Base-by-base conservation (phyloP, 805 yeast genomes). In the Debaryomyces prosopidis region DNA sequence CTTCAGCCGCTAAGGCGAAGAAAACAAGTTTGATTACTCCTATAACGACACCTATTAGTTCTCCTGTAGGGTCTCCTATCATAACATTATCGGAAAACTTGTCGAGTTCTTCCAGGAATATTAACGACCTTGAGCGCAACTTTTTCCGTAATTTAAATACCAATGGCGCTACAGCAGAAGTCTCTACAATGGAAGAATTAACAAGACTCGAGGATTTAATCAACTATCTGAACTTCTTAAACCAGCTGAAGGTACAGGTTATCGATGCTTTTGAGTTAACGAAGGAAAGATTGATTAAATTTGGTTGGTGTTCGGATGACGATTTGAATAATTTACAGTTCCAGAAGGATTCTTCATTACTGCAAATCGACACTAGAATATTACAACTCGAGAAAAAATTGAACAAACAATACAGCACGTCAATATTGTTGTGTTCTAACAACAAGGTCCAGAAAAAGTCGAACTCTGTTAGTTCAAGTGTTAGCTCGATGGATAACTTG, bases 231-330 rank as follows among this genome's bases (percentile, higher is more conserved):
- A 47, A 52, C 11, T 71, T 62, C 48, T 57, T 71, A 44, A 57
- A 51, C 18, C 57, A 62, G 44, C 73, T 69, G 51, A 69, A 68
- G 48, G 55, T 53, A 37, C 56, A 66, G 5, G 62, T 69, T 9
- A 56, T 51, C 30, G 65, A 65, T 12, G 71, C 73, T 3, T 71
- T 59, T 49, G 65, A 59, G 32, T 49, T 57, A 19, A 66, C 76
- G 15, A 65, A 55, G 42, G 50, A 55, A 35, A 60, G 68, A 41
- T 60, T 72, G 43, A 44, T 47, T 23, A 60, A 58, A 37, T 62
- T 69, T 28, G 77, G 77, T 2, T 72, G 77, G 77, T 71, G 76
- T 50, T 69, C 74, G 2, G 55, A 49, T 36, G 66, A 69, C 48
- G 76, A 72, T 54, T 59, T 71, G 50, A 63, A 69, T 46, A 71